phyloP scores from a whole-genome alignment of 768 basidiomycete genomes.

The Chalciporus chontae region DNA sequence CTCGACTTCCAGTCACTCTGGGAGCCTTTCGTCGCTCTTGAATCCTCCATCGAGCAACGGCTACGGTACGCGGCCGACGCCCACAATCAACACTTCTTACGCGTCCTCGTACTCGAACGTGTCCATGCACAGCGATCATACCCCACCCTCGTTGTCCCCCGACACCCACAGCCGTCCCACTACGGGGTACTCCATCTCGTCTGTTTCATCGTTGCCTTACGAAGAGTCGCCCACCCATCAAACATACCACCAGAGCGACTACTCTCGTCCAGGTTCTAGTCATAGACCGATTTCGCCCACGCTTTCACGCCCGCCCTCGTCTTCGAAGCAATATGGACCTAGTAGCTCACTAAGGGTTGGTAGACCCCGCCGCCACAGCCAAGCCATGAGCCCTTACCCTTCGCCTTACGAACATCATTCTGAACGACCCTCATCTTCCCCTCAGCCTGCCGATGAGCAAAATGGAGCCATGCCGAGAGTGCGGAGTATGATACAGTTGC shows the following conservation, averaged over 20 bases:
- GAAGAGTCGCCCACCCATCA: constrained; percentile 46
- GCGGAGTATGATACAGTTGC: constrained; percentile 80
- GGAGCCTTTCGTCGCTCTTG: constrained; percentile 72
- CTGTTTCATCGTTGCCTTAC: constrained; percentile 73
- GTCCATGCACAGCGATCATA: constrained; percentile 65
- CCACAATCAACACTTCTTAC: constrained; percentile 73
- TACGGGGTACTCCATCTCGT: constrained; percentile 83
- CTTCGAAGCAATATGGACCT: constrained; percentile 51
- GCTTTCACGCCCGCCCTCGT: constrained; percentile 64
- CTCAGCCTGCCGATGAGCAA: constrained; percentile 57
- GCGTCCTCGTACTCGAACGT: constrained; percentile 62
- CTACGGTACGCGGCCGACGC: constrained; percentile 51
- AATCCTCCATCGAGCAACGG: constrained; percentile 56
- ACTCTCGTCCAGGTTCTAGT: constrained; percentile 71
- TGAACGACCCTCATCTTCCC: constrained; percentile 68
- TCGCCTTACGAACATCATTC: constrained; percentile 72
- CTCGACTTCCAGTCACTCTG: constrained; percentile 60
- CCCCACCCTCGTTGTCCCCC: constrained; percentile 70
- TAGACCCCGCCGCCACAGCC: constrained; percentile 74
- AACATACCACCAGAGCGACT: constrained; percentile 47
- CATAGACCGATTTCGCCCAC: constrained; percentile 63
- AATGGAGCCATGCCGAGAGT: constrained; percentile 59
- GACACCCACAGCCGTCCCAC: constrained; percentile 71
- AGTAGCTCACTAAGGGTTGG: constrained; percentile 62
- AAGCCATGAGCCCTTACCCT: constrained; percentile 85